Conservation (phyloP, 1,139 yeast genomes). For the Suhomyces terraborum region DNA sequence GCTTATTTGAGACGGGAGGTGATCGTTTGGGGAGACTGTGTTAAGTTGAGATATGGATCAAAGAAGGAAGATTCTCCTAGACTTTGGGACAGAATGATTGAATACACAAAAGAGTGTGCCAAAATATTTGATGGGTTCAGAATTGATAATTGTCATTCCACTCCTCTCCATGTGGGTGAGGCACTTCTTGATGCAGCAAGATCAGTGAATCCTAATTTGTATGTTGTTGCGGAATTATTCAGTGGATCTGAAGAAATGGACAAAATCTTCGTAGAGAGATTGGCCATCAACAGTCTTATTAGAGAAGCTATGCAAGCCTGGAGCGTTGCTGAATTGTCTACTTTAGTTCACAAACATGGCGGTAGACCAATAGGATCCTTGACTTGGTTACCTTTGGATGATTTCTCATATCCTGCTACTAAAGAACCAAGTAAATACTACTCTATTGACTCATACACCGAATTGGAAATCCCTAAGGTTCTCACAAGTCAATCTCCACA, state of each 20-base stretch:
- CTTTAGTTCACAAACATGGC: constrained; percentile 88
- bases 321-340: constrained; percentile 81
- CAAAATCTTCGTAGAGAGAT: constrained; percentile 82
- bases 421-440: constrained; percentile 35
- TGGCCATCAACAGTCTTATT: constrained; percentile 84
- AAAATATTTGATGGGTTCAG: constrained; percentile 81
- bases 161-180: constrained; percentile 94
- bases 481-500: constrained; percentile 75
- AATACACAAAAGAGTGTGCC: constrained; percentile 78
- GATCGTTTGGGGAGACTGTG: constrained; percentile 97
- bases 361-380: constrained; percentile 95
- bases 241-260: constrained; percentile 93
- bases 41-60: constrained; percentile 82
- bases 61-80: constrained; percentile 81
- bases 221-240: constrained; percentile 92
- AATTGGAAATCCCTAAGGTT: constrained; percentile 64
- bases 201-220: constrained; percentile 76
- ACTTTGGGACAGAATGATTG: constrained; percentile 85
- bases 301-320: constrained; percentile 98
- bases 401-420: constrained; percentile 64
- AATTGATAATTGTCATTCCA: constrained; percentile 93
- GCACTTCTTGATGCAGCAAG: constrained; percentile 87
- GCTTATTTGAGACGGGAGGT: constrained; percentile 91
- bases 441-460: constrained; percentile 47
- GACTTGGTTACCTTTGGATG: constrained; percentile 73